Evolutionary conservation across 1,139 yeast genomes (phyloP), one percentile per base, ranked within the genome.

Genomic region (Geotrichum phurueaensis): DNA sequence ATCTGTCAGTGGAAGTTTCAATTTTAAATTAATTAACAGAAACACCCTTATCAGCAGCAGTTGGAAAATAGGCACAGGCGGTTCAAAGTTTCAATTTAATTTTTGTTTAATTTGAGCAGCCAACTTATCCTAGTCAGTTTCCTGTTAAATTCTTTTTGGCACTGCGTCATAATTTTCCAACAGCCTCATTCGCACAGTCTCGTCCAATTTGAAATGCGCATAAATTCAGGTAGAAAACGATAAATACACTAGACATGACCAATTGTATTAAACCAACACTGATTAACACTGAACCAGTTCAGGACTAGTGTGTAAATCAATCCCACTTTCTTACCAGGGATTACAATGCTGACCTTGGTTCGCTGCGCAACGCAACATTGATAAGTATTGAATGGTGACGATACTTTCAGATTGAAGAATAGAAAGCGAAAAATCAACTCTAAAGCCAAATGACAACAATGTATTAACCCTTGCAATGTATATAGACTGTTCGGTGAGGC

Each of bases 151-250:
- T 39, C 20, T 6, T 4, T 4, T 39, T 39, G n/a, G 47, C n/a
- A 39, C 18, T n/a, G 18, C 39, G 48, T 43, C 22, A 18, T 20
- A 18, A 10, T 23, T 23, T 48, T 13, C 13, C 7, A 27, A 25
- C 22, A 29, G 53, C 53, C 53, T 51, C 53, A 51, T 51, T 51
- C 33, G 56, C 18, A 48, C 31, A 20, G 20, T 13, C 47, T 39
- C 18, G 47, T 9, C 47, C 22, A 39, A n/a, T 5, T 15, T 39
- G 18, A 39, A 13, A 39, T n/a, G 45, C 18, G 18, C 45, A 15
- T 39, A 13, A 4, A 39, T 33, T 1, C 6, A 39, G 45, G 18
- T n/a, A 39, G n/a, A 39, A n/a, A n/a, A 10, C 47, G 18, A 18
- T 33, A 33, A 33, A 33, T 3, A 15, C 39, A 33, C 39, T 0